Base-by-base conservation (phyloP, 2,329 filamentous ascomycete genomes). In the Geosmithia putterillii region DNA sequence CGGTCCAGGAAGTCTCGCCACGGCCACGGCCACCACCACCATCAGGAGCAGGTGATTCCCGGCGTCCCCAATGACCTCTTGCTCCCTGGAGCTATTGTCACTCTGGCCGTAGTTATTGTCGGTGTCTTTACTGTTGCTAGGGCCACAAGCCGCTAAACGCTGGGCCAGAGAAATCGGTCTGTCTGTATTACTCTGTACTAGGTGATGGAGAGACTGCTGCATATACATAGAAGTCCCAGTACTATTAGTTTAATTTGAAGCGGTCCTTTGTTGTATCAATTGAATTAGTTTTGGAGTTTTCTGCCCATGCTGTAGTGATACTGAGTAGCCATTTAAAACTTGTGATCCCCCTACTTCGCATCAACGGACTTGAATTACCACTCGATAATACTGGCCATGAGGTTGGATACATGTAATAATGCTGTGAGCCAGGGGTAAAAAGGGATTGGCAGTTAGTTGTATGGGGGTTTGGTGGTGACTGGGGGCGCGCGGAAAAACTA, bases 61-160 rank as follows among this genome's bases (percentile, higher is more conserved):
- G 92, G 92, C 44, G 84, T 98, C 28, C 88, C 92, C 8, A 98
- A 98, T 57, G 92, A 98, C 56, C 70, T 96, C 44, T 71, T 98
- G 17, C 74, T 96, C 37, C 92, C 92, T 0, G 92, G 92, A 51
- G 92, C 92, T 18, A 90, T 98, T 58, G 88, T 92, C 45, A 89
- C 89, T n/a, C 66, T 98, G 56, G 92, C 90, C 9, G 86, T 94
- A 38, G 89, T 95, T 34, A 95, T 98, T 62, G 73, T 94, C 36
- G 86, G 86, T 50, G 90, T 96, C 10, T 98, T 98, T 66, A 81
- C 88, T 37, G 79, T 98, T 54, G 81, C 86, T 47, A 79, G 88
- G 50, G 67, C 81, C 48, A 69, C 71, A 32, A 74, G 69, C 61
- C 63, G 73, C 57, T 76, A 65, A 57, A 51, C 48, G 32, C 40